Evolutionary conservation across 257 asterid genomes (phyloP), one percentile per base, ranked within the genome.

Genomic region (Ilex asprella): DNA sequence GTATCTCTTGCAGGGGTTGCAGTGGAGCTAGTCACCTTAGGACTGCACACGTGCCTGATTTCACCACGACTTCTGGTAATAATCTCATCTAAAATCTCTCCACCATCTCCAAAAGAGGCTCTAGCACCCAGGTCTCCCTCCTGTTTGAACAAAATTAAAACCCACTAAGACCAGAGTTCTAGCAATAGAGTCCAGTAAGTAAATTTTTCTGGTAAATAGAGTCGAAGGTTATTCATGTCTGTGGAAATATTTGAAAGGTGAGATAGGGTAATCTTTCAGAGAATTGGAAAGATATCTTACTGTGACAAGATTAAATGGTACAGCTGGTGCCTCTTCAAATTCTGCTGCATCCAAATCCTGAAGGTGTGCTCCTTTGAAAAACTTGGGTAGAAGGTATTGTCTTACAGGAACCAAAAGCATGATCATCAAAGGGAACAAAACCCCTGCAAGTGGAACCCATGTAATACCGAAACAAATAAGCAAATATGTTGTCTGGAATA

Each of bases 261-360:
- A 35, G 5, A 8, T 35, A 35, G 41, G 5, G 41, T 35, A 35
- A 44, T 12, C 4, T 29, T 58, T 16, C 31, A 56, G 58, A 30
- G 30, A 29, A 4, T 31, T 31, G 52, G 39, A 41, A 70, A 3
- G 21, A 31, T 27, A 29, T 32, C 39, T 58, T 73, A 82, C 91
- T 75, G 31, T 60, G 43, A 85, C 80, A 47, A 81, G 77, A 69
- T 76, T 63, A 79, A 82, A 81, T 3, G 89, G 89, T 3, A 81
- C 63, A 0, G 95, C 96, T 0, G 86, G 85, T 0, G 93, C 83
- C 69, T 89, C 97, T 80, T 89, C 97, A 53, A 84, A 86, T 27
- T 86, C 95, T 0, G 97, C 95, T 2, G 97, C 97, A 64, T 89
- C 97, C 47, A 89, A 78, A 71, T 89, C 97, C 71, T 86, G 97